These are phyloP conservation scores for Rosa multiflora DNA, from an alignment of 306 rosid genomes.

Conservation along the genomic window DNA sequence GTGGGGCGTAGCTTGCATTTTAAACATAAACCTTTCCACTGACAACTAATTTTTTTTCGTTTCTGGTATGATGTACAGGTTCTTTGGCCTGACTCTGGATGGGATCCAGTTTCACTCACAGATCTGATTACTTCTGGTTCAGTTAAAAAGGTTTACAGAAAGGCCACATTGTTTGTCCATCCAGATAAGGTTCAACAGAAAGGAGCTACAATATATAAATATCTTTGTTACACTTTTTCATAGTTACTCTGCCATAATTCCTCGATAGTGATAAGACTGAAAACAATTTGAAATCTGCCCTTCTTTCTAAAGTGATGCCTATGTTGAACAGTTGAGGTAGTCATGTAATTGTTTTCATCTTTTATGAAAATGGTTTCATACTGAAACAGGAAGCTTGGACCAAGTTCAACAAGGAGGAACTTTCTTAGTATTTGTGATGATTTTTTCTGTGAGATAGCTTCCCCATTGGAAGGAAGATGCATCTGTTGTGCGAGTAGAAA, in stretches of 20 bases:
- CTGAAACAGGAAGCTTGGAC: slow-evolving; percentile 84
- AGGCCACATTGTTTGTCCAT: slow-evolving; percentile 73
- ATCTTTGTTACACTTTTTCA: too few species aligned
- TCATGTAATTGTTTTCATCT: background rate
- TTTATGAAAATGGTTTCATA: slow-evolving; percentile 2
- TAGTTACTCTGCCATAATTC: background rate
- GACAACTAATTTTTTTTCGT: background rate
- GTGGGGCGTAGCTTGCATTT: background rate
- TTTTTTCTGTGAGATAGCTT: slow-evolving; percentile 6
- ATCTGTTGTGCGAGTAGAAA: slow-evolving; percentile 23
- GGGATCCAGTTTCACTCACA: slow-evolving; percentile 78
- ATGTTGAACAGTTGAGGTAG: too few species aligned
- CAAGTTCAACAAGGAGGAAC: slow-evolving; percentile 80
- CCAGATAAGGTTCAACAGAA: slow-evolving; percentile 96
- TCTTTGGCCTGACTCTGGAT: slow-evolving; percentile 77
- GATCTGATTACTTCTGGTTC: slow-evolving; percentile 73
- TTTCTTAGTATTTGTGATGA: slow-evolving; percentile 34
- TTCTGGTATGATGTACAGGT: slow-evolving; percentile 54
- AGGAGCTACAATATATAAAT: slow-evolving; percentile 40
- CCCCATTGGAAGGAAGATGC: slow-evolving; percentile 15
- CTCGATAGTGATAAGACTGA: background rate
- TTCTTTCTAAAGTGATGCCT: background rate
- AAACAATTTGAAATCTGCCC: background rate
- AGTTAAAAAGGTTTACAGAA: slow-evolving; percentile 75
- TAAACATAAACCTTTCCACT: background rate